phyloP scores from a whole-genome alignment of 805 yeast species.

The Candida alai region DNA sequence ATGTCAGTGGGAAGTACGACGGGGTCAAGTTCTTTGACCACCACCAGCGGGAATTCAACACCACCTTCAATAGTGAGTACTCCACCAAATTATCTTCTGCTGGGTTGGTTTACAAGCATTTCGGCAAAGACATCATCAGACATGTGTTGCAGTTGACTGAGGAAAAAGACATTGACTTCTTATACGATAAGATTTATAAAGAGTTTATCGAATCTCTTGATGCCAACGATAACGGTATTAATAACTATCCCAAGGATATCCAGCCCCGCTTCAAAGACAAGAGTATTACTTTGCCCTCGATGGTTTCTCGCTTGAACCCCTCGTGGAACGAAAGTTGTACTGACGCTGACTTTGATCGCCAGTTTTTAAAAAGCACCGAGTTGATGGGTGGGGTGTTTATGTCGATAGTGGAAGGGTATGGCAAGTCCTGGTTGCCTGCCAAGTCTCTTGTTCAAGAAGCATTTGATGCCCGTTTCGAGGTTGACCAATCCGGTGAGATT shows the following conservation, averaged over 20 bases:
- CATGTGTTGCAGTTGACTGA: slow-evolving; percentile 38
- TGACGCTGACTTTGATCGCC: slow-evolving; percentile 62
- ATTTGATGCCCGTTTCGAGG: slow-evolving; percentile 52
- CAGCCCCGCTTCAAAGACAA: slow-evolving; percentile 66
- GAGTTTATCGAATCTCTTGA: slow-evolving; percentile 89
- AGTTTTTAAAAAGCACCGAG: slow-evolving; percentile 66
- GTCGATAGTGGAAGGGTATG: slow-evolving; percentile 63
- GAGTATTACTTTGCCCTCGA: slow-evolving; percentile 71
- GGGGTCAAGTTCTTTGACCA: slow-evolving; percentile 86
- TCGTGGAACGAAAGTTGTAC: slow-evolving; percentile 70
- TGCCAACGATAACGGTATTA: slow-evolving; percentile 93
- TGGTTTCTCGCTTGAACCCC: slow-evolving; percentile 81
- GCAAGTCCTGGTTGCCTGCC: slow-evolving; percentile 90
- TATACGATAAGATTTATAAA: slow-evolving; percentile 75
- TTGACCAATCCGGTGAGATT: slow-evolving; percentile 69
- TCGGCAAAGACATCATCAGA: slow-evolving; percentile 65
- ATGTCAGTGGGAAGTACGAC: slow-evolving; percentile 90
- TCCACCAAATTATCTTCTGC: slow-evolving; percentile 88
- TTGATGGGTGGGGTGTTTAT: slow-evolving; percentile 82
- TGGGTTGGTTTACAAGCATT: slow-evolving; percentile 87
- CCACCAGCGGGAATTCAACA: slow-evolving; percentile 89
- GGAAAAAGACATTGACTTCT: slow-evolving; percentile 48
- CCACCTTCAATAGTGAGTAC: slow-evolving; percentile 60
- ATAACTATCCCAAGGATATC: slow-evolving; percentile 54
- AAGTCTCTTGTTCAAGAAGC: slow-evolving; percentile 72